Conservation (phyloP, 78 protist species). For the Dictyostelium firmibasis region DNA sequence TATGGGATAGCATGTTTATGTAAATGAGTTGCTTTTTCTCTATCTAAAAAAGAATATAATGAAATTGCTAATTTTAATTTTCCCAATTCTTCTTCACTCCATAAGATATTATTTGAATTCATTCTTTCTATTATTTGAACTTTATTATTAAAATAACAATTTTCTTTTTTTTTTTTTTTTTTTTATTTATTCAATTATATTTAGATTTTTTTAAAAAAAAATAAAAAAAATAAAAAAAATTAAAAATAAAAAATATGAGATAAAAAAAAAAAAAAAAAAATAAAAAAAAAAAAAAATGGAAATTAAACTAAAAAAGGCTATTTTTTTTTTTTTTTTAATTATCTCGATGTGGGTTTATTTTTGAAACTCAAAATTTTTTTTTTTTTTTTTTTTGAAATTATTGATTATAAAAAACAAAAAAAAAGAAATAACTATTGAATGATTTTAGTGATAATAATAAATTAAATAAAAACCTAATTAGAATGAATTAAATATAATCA, state of each 20-base stretch:
- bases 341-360: background rate
- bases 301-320: background rate
- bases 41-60: background rate
- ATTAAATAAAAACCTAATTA: background rate
- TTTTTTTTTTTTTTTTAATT: too few relatives aligned
- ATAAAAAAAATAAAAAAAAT: background rate
- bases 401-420: too few relatives aligned
- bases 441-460: background rate
- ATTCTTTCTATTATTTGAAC: background rate
- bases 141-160: background rate
- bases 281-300: background rate
- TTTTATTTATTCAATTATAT: background rate
- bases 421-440: too few relatives aligned
- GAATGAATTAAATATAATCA: too few relatives aligned
- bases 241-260: background rate
- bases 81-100: background rate
- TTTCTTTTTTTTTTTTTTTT: background rate
- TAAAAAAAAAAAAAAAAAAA: background rate
- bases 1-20: background rate
- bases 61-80: background rate
- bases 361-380: too few relatives aligned
- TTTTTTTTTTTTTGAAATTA: too few relatives aligned
- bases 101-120: background rate
- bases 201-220: too few relatives aligned
- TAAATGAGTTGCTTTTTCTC: background rate